Base-by-base conservation (phyloP, 1,284 basidiomycete genomes). In the Tilletiaria anomala region DNA sequence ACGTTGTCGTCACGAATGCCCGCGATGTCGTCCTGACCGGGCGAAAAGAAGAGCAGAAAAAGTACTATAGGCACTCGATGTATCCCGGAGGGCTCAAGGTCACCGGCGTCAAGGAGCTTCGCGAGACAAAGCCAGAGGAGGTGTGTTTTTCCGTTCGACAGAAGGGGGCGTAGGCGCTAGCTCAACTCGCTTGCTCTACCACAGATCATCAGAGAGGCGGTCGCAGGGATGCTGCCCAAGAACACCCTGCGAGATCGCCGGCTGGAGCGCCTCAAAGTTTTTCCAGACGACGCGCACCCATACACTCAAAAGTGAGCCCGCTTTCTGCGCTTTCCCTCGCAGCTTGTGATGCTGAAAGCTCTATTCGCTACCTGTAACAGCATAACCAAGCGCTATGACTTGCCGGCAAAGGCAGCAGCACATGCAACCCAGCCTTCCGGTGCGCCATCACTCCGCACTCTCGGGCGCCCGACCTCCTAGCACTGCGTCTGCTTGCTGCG, bases 1-100 rank as follows among this genome's bases (percentile, higher is more conserved):
- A 96, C 69, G 88, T 97, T 22, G 78, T 96, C 17, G 87, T 99
- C 6, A 93, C 87, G 16, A 83, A 97, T 65, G 83, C 87, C 2
- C 73, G 77, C 43, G 76, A 80, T 20, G 75, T 97, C 44, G 78
- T 79, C 57, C 82, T 96, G 33, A 87, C 91, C 0, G 93, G 93
- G 18, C 77, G 78, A 57, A 97, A 96, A 70, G 76, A 77, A 6
- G 76, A 84, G 45, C 86, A 96, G 63, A 75, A 88, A 54, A 67
- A 91, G 15, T 97, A 88, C 71, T 73, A 83, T 40, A 81, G 82
- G 56, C 88, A 97, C 66, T 78, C 87, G 0, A 87, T 88, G 78
- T 96, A 76, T 63, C 84, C 89, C 0, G 91, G 93, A 43, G 89
- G 87, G 22, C 69, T 96, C 66, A 93, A 94, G 46, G 59, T 56